Percentiles rank a stretch among this genome's conserved stretches.
Evolutionary conservation across 1,284 basidiomycete species (phyloP).

Genomic region (Cryptococcus deneoformans): DNA sequence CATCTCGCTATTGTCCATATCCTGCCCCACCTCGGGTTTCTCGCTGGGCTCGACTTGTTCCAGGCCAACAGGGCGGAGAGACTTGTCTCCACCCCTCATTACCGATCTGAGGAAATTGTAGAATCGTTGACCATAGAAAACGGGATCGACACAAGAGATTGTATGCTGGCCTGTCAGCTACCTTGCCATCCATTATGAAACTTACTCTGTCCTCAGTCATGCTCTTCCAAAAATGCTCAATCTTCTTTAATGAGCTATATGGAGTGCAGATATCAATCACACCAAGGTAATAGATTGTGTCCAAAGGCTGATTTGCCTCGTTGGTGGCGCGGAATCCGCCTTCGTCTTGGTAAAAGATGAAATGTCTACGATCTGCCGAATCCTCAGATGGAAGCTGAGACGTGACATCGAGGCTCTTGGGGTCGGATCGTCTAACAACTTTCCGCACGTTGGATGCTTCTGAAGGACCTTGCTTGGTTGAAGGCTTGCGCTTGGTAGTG

Average conservation of each 20-base stretch:
- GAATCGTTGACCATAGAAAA: conserved; percentile 82
- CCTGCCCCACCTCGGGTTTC: conserved; percentile 3
- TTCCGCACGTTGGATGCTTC: conserved; percentile 80
- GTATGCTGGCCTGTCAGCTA: conserved; percentile 61
- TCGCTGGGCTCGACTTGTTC: conserved; percentile 4
- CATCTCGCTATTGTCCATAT: conserved; percentile 4
- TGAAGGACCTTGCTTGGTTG: conserved; percentile 59
- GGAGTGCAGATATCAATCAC: conserved; percentile 95
- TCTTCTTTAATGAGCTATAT: conserved; percentile 71
- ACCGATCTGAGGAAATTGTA: conserved; percentile 80
- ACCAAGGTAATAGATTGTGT: conserved; percentile 89
- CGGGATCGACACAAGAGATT: conserved; percentile 85
- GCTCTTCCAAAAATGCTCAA: conserved; percentile 92
- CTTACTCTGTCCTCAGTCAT: conserved; percentile 78
- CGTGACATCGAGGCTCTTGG: conserved; percentile 64
- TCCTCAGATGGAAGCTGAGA: conserved; percentile 66
- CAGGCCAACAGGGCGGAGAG: conserved; percentile 36
- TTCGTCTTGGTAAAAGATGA: conserved; percentile 96
- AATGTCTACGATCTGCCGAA: conserved; percentile 70
- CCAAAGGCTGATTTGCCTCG: conserved; percentile 69
- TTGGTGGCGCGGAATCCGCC: conserved; percentile 89
- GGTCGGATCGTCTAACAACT: conserved; percentile 79
- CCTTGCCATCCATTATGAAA: conserved; percentile 20
- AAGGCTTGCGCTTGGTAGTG: conserved; percentile 57
- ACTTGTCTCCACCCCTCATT: conserved; percentile 70